Evolutionary conservation across 345 rosid genomes (phyloP).

Genomic region (Hibiscus mutabilis): DNA sequence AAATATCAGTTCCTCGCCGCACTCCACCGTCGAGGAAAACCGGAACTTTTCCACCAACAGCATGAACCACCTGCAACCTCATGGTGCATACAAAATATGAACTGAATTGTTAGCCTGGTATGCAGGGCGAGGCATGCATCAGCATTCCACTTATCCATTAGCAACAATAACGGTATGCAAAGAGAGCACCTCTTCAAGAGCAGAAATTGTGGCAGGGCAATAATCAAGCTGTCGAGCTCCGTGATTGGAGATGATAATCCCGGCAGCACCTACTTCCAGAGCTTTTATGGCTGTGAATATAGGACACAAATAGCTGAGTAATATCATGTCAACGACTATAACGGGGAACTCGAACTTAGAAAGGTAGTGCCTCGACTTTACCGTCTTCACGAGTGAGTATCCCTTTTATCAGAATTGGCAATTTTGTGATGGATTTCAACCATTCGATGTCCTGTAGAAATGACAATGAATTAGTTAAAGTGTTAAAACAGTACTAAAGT

Average conservation of each 20-base stretch:
- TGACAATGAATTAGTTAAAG: not conserved
- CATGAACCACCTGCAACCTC: slow-evolving; percentile 57
- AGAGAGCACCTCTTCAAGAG: slow-evolving; percentile 55
- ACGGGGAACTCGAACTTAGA: not conserved
- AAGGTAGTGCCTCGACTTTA: slow-evolving; percentile 19
- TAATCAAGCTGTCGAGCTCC: slow-evolving; percentile 68
- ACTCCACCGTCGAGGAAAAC: slow-evolving; percentile 89
- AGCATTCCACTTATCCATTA: not conserved
- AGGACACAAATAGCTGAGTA: not conserved
- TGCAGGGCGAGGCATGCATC: not conserved
- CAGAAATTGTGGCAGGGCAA: slow-evolving; percentile 46
- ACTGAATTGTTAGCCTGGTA: not conserved
- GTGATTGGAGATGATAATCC: slow-evolving; percentile 64
- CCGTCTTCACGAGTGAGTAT: slow-evolving; percentile 80
- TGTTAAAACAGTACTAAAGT: not conserved
- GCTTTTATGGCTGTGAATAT: slow-evolving; percentile 47
- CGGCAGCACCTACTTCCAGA: slow-evolving; percentile 47
- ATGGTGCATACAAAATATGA: not conserved
- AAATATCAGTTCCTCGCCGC: slow-evolving; percentile 73
- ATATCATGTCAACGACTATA: not conserved
- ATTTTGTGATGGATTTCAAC: slow-evolving; percentile 67
- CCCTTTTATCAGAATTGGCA: slow-evolving; percentile 79
- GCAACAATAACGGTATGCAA: not conserved
- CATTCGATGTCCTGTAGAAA: slow-evolving; percentile 59
- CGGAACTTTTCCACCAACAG: slow-evolving; percentile 61